Evolutionary conservation across 2,329 filamentous ascomycete species (phyloP), one percentile per base, ranked within the genome.

Genomic region (Fusarium incarnatum): DNA sequence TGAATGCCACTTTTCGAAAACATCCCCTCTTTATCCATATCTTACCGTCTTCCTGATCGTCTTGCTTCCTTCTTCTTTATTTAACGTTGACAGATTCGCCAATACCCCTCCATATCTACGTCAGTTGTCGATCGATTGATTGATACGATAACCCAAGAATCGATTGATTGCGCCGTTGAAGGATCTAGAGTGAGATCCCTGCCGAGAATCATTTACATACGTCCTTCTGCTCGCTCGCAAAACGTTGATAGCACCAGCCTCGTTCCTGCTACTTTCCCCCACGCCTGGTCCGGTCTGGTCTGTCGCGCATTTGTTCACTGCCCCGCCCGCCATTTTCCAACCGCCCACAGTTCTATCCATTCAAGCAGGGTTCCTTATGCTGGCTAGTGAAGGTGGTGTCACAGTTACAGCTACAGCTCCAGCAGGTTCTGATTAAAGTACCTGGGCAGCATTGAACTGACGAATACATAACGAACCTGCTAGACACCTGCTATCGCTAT

Each of bases 401-500:
- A 52, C 64, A 65, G 52, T 54, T 70, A 68, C 12, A 47, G 27
- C 42, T 60, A 34, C 32, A 56, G 57, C 30, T 60, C 16, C 57
- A 47, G 42, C 64, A 68, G 58, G 37, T 25, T 41, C 55, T 54
- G 60, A 60, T 60, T 54, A 49, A 40, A 41, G 34, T 41, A 20
- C 49, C n/a, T 20, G 23, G 23, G 8, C 41, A 42, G 49, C 25
- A 42, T 56, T 54, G 56, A 54, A 59, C 45, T 54, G 58, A 63
- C 59, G 42, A 52, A 68, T 71, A 71, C 64, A 71, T 71, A 71
- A 71, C 56, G 42, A 70, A 70, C 52, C 27, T 52, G 41, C 40
- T 40, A 45, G 48, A 13, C 60, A 55, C 57, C 37, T 41, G 30
- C 55, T 25, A 47, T 46, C 48, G 27, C 23, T 42, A 23, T 32